phyloP scores from a whole-genome alignment of 2,329 filamentous ascomycete species.

The Colletotrichum abscissum region DNA sequence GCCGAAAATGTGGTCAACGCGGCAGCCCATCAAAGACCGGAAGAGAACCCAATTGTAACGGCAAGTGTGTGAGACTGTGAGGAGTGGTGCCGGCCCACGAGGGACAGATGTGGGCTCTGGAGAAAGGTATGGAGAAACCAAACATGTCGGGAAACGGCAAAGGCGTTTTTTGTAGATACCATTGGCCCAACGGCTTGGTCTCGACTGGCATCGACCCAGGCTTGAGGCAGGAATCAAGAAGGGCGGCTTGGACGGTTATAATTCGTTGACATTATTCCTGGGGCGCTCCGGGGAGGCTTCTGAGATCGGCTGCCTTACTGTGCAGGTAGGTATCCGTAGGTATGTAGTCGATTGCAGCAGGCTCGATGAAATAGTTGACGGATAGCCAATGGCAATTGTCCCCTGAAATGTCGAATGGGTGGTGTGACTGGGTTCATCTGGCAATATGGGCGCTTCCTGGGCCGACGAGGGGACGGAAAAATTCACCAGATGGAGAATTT shows the following conservation, averaged over 20 bases:
- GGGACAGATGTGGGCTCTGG: not conserved
- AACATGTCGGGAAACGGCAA: not conserved
- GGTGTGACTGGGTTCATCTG: conserved; percentile 1
- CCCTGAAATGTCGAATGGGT: not conserved
- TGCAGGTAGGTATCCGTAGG: no score
- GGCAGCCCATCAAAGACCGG: conserved; percentile 23
- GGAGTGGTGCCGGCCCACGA: not conserved
- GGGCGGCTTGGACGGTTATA: not conserved
- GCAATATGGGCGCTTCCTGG: not conserved
- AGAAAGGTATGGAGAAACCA: not conserved
- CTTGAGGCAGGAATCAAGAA: not conserved
- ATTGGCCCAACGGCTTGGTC: not conserved
- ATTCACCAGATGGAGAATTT: not conserved
- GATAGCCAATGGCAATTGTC: not conserved
- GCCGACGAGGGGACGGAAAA: not conserved
- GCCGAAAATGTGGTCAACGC: conserved; percentile 3
- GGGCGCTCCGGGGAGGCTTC: not conserved
- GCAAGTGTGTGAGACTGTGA: conserved; percentile 24
- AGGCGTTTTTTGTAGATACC: not conserved
- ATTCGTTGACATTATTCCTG: not conserved
- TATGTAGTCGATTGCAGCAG: not conserved
- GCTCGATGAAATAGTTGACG: not conserved
- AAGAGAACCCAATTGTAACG: conserved; percentile 7
- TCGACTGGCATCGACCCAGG: no score
- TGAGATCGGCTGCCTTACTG: no score